Base-by-base conservation (phyloP, 352 stramenopile species). In the Phytopythium sindhum region DNA sequence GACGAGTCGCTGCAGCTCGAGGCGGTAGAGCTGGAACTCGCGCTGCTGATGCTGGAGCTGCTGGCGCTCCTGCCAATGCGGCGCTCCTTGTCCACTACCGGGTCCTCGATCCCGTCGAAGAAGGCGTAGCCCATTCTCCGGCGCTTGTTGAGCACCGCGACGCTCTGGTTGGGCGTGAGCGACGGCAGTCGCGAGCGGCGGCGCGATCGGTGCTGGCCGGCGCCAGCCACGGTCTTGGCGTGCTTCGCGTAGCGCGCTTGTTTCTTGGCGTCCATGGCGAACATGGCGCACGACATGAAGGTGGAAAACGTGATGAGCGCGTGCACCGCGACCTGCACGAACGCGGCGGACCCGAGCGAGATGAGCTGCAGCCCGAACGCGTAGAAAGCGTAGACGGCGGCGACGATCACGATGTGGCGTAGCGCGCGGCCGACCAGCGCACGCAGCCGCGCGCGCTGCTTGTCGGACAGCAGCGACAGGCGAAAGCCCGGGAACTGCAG, bases 401-500 rank as follows among this genome's bases (percentile, higher is more conserved):
- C 61, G 45, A 75, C 59, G 9, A 71, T 47, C 14, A 70, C 67
- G 21, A 70, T 45, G 60, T 70, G 60, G 57, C 73, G 59, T 33
- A 75, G 60, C n/a, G 65, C 70, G 47, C 73, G 63, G 50, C 61
- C 75, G n/a, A 63, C 54, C 29, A 63, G 73, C 41, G 56, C 26
- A 8, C 56, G 41, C 26, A 61, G 39, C 56, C 17, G 17, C 56
- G 12, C 24, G 24, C 41, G 56, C 33, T 70, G 54, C 12, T 63
- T 52, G 64, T 70, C 60, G 1, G 75, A 68, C 17, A 84, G 61
- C 39, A 84, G 63, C 17, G 74, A 65, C n/a, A 78, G 56, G 42
- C 71, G 78, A 51, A 90, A 75, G 60, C 80, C 83, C 23, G 84
- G 79, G 59, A 91, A 78, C 52, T 86, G 75, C 55, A 91, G 70